Evolutionary conservation across 306 rosid genomes (phyloP).

Genomic region (Corylus heterophylla): DNA sequence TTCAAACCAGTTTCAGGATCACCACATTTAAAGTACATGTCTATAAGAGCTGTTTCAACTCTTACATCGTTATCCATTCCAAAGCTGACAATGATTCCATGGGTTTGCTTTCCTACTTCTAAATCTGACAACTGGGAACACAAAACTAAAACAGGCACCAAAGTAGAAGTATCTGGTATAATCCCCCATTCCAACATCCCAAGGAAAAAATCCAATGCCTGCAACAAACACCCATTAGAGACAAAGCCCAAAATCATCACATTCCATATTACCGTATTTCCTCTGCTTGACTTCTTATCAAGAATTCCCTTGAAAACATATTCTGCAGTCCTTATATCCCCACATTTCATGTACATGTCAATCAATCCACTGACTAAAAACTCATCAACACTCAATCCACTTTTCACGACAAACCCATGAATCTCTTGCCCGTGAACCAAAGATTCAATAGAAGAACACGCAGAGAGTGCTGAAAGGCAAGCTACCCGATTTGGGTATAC

Average conservation of each 20-base stretch:
- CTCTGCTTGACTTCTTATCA: constrained; percentile 11
- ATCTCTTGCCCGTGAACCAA: constrained; percentile 34
- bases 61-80: constrained; percentile 28
- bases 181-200: constrained; percentile 32
- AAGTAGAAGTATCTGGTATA: constrained; percentile 35
- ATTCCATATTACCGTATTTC: constrained; percentile 44
- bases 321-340: constrained; percentile 35
- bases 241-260: constrained; percentile 43
- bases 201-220: constrained; percentile 27
- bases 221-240: constrained; percentile 26
- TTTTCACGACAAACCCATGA: constrained; percentile 40
- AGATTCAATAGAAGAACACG: constrained; percentile 26
- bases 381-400: constrained; percentile 33
- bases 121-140: constrained; percentile 35
- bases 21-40: constrained; percentile 40
- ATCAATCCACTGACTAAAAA: constrained; percentile 38
- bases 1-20: constrained; percentile 29
- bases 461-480: constrained; percentile 36
- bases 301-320: constrained; percentile 23
- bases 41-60: constrained; percentile 47
- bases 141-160: constrained; percentile 37
- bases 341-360: constrained; percentile 48
- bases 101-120: constrained; percentile 39
- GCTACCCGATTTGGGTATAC: constrained; percentile 41
- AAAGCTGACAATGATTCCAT: constrained; percentile 23